Conservation (phyloP, 345 rosid genomes). For the Camelina neglecta region DNA sequence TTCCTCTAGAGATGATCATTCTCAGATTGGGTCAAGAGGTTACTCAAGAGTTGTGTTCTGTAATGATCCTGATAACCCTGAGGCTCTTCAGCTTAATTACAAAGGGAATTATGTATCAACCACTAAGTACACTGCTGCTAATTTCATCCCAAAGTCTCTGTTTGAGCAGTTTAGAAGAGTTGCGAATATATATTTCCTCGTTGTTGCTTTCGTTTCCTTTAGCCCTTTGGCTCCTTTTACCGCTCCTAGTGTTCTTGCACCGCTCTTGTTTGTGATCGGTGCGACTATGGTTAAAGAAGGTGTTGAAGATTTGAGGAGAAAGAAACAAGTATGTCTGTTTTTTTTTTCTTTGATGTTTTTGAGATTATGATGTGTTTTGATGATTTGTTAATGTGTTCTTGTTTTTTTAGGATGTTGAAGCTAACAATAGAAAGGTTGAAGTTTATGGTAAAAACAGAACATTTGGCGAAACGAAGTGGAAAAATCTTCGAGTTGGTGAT, state of each 20-base stretch:
- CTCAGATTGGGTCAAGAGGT: constrained; percentile 69
- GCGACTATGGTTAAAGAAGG: constrained; percentile 89
- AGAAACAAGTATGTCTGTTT: constrained; percentile 61
- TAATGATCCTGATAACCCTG: constrained; percentile 79
- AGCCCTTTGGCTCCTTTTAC: constrained; percentile 88
- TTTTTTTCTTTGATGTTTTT: neutral
- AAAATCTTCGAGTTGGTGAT: constrained; percentile 77
- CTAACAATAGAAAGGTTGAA: constrained; percentile 73
- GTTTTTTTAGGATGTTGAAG: constrained; percentile 72
- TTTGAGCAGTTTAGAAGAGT: constrained; percentile 98
- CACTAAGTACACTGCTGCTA: constrained; percentile 72
- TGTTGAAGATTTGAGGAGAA: constrained; percentile 82
- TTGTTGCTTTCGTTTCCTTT: constrained; percentile 86
- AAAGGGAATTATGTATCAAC: constrained; percentile 84
- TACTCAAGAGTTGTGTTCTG: constrained; percentile 87
- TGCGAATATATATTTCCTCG: constrained; percentile 85
- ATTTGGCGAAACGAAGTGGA: constrained; percentile 66
- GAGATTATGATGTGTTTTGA: neutral
- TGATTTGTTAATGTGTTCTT: neutral
- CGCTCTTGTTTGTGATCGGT: constrained; percentile 80
- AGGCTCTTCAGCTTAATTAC: constrained; percentile 60
- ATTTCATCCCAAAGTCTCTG: constrained; percentile 92
- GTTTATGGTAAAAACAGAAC: constrained; percentile 48
- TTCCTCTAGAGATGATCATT: constrained; percentile 51
- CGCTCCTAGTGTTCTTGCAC: constrained; percentile 71